Conservation (phyloP, 2,329 filamentous ascomycete species). For the Fusarium sambucinum region DNA sequence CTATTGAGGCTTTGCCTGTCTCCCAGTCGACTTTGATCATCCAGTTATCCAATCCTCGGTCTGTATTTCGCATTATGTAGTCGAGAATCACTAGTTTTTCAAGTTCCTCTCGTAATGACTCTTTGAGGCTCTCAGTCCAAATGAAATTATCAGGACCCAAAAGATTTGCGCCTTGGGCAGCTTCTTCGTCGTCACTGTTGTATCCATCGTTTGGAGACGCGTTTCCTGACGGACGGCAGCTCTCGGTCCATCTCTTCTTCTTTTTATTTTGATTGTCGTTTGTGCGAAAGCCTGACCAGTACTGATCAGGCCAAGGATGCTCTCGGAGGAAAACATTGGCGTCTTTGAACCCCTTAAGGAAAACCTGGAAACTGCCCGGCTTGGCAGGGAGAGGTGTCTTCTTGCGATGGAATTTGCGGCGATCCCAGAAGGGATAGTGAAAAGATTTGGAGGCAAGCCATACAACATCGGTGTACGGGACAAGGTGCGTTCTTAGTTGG, state of each 20-base stretch:
- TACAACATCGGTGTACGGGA: slow-evolving; percentile 96
- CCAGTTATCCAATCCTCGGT: slow-evolving; percentile 97
- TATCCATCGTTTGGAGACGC: slow-evolving; percentile 70
- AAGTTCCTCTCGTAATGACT: slow-evolving; percentile 92
- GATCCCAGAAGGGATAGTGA: slow-evolving; percentile 98
- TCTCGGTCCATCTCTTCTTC: slow-evolving; percentile 77
- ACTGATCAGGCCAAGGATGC: slow-evolving; percentile 96
- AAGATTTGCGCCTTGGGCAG: slow-evolving; percentile 63
- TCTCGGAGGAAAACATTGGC: slow-evolving; percentile 95
- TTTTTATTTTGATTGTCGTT: slow-evolving; percentile 75
- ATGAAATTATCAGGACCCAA: slow-evolving; percentile 71
- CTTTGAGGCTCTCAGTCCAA: slow-evolving; percentile 90
- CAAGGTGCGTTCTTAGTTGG: slow-evolving; percentile 89
- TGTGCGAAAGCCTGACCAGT: slow-evolving; percentile 76
- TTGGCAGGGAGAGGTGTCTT: slow-evolving; percentile 90
- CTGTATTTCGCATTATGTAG: slow-evolving; percentile 99
- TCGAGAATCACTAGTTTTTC: slow-evolving; percentile 98
- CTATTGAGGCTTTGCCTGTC: slow-evolving; percentile 83
- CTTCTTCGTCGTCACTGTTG: slow-evolving; percentile 70
- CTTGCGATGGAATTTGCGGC: slow-evolving; percentile 87
- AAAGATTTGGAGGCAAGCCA: slow-evolving; percentile 96
- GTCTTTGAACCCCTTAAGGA: slow-evolving; percentile 96
- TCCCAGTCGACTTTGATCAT: slow-evolving; percentile 98
- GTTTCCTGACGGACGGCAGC: slow-evolving; percentile 74
- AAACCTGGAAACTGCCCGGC: slow-evolving; percentile 96